phyloP scores from a whole-genome alignment of 2,329 filamentous ascomycete genomes.

The Scorias spongiosa region DNA sequence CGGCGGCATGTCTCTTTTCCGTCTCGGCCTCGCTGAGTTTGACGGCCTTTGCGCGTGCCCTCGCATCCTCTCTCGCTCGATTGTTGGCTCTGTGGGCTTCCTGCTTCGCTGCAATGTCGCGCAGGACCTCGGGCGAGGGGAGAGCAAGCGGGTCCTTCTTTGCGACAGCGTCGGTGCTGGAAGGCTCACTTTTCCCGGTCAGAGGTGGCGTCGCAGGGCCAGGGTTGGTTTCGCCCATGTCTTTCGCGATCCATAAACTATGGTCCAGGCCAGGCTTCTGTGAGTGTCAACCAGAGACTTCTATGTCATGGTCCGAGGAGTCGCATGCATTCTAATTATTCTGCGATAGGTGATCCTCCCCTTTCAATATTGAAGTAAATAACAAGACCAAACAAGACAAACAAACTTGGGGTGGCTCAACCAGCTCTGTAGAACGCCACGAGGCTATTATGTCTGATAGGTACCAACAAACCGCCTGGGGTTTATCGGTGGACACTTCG shows the following conservation, averaged over 20 bases:
- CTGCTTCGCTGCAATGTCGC: constrained; percentile 20
- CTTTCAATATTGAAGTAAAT: too few species aligned
- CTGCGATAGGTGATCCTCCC: too few species aligned
- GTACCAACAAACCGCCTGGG: too few species aligned
- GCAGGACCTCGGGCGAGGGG: constrained; percentile 18
- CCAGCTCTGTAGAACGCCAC: too few species aligned
- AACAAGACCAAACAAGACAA: too few species aligned
- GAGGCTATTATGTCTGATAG: too few species aligned
- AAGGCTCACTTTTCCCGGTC: background rate
- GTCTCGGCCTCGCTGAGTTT: background rate
- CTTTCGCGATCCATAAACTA: background rate
- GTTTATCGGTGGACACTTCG: too few species aligned
- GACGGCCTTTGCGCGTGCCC: background rate
- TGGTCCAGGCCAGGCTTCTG: background rate
- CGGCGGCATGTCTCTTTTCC: constrained; percentile 9
- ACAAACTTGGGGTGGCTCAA: too few species aligned
- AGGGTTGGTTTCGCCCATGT: background rate
- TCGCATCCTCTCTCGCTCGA: constrained; percentile 6
- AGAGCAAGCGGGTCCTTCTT: constrained; percentile 9
- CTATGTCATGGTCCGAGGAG: too few species aligned
- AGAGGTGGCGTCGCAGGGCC: background rate
- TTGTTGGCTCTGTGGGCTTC: constrained; percentile 15
- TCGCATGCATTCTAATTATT: too few species aligned
- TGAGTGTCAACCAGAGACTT: too few species aligned
- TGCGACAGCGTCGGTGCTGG: too few species aligned